Conservation (phyloP, 2,329 filamentous ascomycete species). For the Sarocladium kiliense region DNA sequence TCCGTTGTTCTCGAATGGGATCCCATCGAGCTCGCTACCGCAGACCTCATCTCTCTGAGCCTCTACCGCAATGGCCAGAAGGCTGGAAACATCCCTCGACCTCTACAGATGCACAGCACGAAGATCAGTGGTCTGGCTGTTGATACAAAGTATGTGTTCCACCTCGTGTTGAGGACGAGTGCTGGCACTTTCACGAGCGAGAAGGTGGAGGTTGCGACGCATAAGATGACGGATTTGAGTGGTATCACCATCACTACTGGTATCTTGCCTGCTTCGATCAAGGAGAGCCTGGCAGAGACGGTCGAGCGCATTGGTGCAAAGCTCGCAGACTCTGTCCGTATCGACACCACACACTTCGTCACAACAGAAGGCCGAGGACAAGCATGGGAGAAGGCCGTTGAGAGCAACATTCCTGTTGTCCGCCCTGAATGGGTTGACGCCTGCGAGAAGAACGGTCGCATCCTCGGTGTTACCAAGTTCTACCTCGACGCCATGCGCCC, state of each 20-base stretch:
- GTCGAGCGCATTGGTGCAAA: slow-evolving; percentile 89
- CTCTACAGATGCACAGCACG: slow-evolving; percentile 82
- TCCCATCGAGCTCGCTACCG: slow-evolving; percentile 85
- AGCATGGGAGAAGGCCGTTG: slow-evolving; percentile 92
- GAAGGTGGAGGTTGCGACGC: slow-evolving; percentile 79
- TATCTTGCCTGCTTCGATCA: slow-evolving; percentile 67
- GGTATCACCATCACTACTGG: slow-evolving; percentile 94
- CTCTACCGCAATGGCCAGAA: slow-evolving; percentile 96
- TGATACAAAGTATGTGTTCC: slow-evolving; percentile 93
- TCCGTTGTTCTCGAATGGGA: slow-evolving; percentile 98
- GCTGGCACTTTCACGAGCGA: slow-evolving; percentile 84
- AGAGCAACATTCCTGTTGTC: slow-evolving; percentile 97
- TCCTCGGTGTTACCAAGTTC: slow-evolving; percentile 91
- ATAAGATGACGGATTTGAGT: slow-evolving; percentile 97
- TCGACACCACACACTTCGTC: slow-evolving; percentile 98
- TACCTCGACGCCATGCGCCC: slow-evolving; percentile 76
- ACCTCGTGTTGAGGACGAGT: slow-evolving; percentile 83
- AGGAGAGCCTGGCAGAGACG: slow-evolving; percentile 68
- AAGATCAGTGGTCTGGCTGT: slow-evolving; percentile 97
- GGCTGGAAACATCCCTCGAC: slow-evolving; percentile 88
- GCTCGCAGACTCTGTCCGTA: slow-evolving; percentile 82
- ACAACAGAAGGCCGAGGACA: slow-evolving; percentile 88
- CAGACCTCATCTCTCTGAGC: slow-evolving; percentile 81
- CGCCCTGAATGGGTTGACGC: slow-evolving; percentile 95
- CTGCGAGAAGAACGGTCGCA: slow-evolving; percentile 88